Percentiles rank a stretch among this genome's conserved stretches.
These are phyloP conservation scores for Saksenaea vasiformis DNA, from an alignment of 371 early-diverging fungal genomes.

Conservation along the genomic window DNA sequence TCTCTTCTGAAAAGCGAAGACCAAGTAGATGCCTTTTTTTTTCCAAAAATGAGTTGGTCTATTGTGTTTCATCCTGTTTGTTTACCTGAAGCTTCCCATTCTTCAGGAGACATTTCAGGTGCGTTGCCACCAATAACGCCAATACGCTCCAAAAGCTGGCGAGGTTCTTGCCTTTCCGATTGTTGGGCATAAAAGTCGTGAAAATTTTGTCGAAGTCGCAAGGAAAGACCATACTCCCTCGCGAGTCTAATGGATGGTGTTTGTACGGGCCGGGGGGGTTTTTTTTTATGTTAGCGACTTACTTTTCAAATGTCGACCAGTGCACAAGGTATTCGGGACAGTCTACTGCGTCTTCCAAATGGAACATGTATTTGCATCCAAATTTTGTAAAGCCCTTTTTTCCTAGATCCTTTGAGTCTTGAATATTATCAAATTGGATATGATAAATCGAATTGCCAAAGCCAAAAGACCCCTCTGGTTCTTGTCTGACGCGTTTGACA, in stretches of 20 bases:
- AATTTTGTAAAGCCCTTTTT: slow-evolving; percentile 59
- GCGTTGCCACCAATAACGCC: slow-evolving; percentile 75
- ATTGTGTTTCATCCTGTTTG: neutral
- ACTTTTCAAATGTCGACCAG: slow-evolving; percentile 78
- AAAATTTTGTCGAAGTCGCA: slow-evolving; percentile 73
- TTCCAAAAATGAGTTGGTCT: neutral
- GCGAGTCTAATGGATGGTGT: slow-evolving; percentile 66
- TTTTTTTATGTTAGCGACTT: slow-evolving; percentile 16
- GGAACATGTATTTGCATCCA: slow-evolving; percentile 93
- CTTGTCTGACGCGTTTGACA: slow-evolving; percentile 50
- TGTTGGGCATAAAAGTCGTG: slow-evolving; percentile 79
- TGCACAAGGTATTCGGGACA: slow-evolving; percentile 98
- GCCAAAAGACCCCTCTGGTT: slow-evolving; percentile 28
- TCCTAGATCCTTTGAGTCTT: slow-evolving; percentile 31
- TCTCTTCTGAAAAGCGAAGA: slow-evolving; percentile 60
- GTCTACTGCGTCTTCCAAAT: slow-evolving; percentile 95
- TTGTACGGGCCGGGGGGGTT: too few relatives aligned
- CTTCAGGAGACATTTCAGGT: slow-evolving; percentile 69
- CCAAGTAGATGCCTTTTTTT: slow-evolving; percentile 52
- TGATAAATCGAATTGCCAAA: slow-evolving; percentile 90
- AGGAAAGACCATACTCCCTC: slow-evolving; percentile 76
- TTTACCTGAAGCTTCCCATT: slow-evolving; percentile 93
- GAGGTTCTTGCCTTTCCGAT: slow-evolving; percentile 49
- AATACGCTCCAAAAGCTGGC: slow-evolving; percentile 75
- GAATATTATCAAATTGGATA: slow-evolving; percentile 69